A percentile compares a stretch with the other conserved stretches of the same genome.
phyloP scores from a whole-genome alignment of 2,329 filamentous ascomycete species.

The Pseudodiploospora longispora region DNA sequence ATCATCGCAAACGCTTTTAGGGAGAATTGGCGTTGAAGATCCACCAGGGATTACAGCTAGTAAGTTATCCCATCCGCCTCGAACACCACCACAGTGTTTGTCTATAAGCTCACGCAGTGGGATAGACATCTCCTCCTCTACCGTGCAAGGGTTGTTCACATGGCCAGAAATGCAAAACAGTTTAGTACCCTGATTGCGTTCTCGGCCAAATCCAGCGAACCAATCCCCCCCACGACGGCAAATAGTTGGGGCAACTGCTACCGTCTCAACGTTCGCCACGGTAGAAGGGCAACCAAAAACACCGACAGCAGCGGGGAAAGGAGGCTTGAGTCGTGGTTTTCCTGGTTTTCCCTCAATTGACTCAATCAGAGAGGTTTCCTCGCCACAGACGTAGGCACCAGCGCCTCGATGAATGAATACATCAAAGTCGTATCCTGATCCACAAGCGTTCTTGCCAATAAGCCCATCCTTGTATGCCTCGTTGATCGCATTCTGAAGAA shows the following conservation, averaged over 20 bases:
- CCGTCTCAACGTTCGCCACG: constrained; percentile 95
- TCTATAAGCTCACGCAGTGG: constrained; percentile 93
- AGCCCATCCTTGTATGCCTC: constrained; percentile 92
- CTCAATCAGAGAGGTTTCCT: constrained; percentile 97
- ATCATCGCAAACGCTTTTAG: constrained; percentile 82
- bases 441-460: constrained; percentile 97
- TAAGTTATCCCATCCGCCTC: constrained; percentile 96
- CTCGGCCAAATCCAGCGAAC: constrained; percentile 91
- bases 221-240: constrained; percentile 84
- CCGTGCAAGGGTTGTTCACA: constrained; percentile 96
- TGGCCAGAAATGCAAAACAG: constrained; percentile 97
- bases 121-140: constrained; percentile 99
- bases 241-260: constrained; percentile 93
- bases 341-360: constrained; percentile 97
- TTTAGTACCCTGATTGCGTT: constrained; percentile 95
- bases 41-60: constrained; percentile 92
- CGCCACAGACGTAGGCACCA: constrained; percentile 95
- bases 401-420: constrained; percentile 94
- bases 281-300: constrained; percentile 97
- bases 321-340: constrained; percentile 97
- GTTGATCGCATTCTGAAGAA: constrained; percentile 92
- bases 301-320: constrained; percentile 94
- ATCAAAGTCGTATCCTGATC: constrained; percentile 95
- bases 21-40: constrained; percentile 91
- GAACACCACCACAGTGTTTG: constrained; percentile 94